Evolutionary conservation across 2,329 filamentous ascomycete genomes (phyloP).

Genomic region (Arthrobotrys megalospora): DNA sequence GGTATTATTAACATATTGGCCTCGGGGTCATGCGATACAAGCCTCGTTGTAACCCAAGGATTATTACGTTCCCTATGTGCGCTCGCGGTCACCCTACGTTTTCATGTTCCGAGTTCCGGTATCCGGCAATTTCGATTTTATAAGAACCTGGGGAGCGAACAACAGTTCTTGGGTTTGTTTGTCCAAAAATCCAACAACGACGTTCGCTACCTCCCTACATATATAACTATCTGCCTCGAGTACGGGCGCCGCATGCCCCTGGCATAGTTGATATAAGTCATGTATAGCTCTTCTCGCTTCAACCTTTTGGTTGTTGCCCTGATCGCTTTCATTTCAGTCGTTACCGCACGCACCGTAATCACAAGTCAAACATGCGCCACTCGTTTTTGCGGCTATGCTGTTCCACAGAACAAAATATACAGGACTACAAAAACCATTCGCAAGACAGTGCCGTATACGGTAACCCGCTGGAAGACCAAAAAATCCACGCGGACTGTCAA

Average conservation of each 20-base stretch:
- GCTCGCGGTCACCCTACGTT: not conserved
- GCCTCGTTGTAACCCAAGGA: slow-evolving; percentile 42
- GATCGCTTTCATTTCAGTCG: slow-evolving; percentile 38
- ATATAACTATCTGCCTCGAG: not conserved
- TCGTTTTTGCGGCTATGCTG: slow-evolving; percentile 29
- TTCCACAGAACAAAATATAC: slow-evolving; percentile 13
- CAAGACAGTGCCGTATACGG: slow-evolving; percentile 15
- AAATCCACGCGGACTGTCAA: slow-evolving; percentile 2
- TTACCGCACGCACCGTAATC: slow-evolving; percentile 34
- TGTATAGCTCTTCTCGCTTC: slow-evolving; percentile 35
- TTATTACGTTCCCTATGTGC: not conserved
- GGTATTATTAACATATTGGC: slow-evolving; percentile 14
- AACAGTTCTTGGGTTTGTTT: slow-evolving; percentile 16
- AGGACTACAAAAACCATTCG: slow-evolving; percentile 25
- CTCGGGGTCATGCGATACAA: slow-evolving; percentile 28
- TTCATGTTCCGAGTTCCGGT: not conserved
- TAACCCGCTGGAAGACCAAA: slow-evolving; percentile 44
- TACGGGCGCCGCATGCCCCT: not conserved
- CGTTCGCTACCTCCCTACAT: slow-evolving; percentile 25
- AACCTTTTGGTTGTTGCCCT: slow-evolving; percentile 34
- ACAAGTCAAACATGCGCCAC: slow-evolving; percentile 39
- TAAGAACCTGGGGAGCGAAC: slow-evolving; percentile 11
- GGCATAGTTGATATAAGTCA: slow-evolving; percentile 2
- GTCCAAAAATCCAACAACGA: slow-evolving; percentile 2
- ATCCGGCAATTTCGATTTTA: too few relatives aligned